Evolutionary conservation across 805 yeast genomes (phyloP), one percentile per base, ranked within the genome.

Genomic region (Schwanniomyces polymorphus): DNA sequence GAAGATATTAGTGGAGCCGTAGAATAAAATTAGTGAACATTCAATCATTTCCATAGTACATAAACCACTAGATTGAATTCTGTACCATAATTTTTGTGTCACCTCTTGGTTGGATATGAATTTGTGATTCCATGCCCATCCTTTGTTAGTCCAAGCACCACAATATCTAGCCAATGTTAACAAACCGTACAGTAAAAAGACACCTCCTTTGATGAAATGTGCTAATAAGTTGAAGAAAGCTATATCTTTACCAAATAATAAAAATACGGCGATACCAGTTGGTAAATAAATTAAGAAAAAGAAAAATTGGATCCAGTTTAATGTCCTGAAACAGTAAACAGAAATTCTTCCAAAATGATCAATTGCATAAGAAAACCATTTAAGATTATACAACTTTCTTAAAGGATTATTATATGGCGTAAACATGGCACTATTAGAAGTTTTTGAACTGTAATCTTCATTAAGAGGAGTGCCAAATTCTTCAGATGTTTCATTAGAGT

Each of bases 121-220:
- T 43, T 56, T 61, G 43, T 61, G 58, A 55, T 94, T 94, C 99
- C 99, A 92, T 4, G 96, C 91, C 86, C 95, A 85, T 17, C 98
- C 98, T 48, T 77, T 72, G 46, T 78, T 74, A 31, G 78, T 63
- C 57, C 86, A 88, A 10, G 85, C 88, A 3, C 99, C 99, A 57
- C 90, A 82, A 65, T 88, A 91, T 56, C 98, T 81, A 1, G 91
- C 87, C 34, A 94, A 74, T n/a, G 96, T 79, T 5, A 91, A 62
- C 7, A 91, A 50, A 17, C 99, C 99, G 34, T 87, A 70, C 5
- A 75, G 52, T 48, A 90, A 76, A 61, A 92, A 92, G 2, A 92
- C 94, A 23, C 92, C 94, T 50, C 99, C 99, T 67, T 92, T 92
- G 65, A 92, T 92, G 78, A 90, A 89, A 67, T 92, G 99, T 1